These are phyloP conservation scores for Pichia sp. DNA, from an alignment of 1,139 yeast genomes.

Conservation along the genomic window DNA sequence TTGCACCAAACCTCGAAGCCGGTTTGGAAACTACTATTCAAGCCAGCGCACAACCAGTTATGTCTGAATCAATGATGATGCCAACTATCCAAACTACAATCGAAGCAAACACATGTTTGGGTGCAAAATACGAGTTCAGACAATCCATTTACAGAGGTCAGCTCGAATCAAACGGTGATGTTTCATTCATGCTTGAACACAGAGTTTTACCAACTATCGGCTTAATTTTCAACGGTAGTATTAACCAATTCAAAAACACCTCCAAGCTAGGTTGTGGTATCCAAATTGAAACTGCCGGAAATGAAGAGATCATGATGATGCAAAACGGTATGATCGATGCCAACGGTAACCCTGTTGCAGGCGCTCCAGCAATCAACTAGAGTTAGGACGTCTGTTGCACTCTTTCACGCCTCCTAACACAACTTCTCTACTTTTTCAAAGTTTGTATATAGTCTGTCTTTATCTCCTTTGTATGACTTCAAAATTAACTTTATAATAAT, in stretches of 20 bases:
- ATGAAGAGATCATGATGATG: constrained; percentile 71
- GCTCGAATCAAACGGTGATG: constrained; percentile 86
- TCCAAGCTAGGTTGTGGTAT: constrained; percentile 90
- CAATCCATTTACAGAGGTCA: constrained; percentile 96
- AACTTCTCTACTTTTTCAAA: neutral
- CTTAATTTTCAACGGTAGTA: constrained; percentile 86
- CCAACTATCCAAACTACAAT: constrained; percentile 77
- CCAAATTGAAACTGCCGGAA: constrained; percentile 92
- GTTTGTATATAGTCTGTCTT: constrained; percentile 16
- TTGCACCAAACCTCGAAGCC: constrained; percentile 90
- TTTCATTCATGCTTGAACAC: constrained; percentile 86
- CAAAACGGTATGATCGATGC: constrained; percentile 79
- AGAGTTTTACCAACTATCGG: constrained; percentile 90
- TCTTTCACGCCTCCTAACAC: constrained; percentile 5
- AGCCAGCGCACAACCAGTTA: constrained; percentile 72
- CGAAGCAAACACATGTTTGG: constrained; percentile 90
- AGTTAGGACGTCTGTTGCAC: neutral
- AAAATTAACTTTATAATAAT: constrained; percentile 6
- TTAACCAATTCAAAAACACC: constrained; percentile 83
- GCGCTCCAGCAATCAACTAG: constrained; percentile 44
- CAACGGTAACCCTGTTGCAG: constrained; percentile 80
- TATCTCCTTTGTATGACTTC: constrained; percentile 14
- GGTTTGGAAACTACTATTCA: constrained; percentile 90
- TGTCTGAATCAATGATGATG: constrained; percentile 64
- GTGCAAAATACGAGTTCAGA: constrained; percentile 98